A percentile compares a stretch with the other conserved stretches of the same genome.
phyloP scores from a whole-genome alignment of 2,329 filamentous ascomycete species.

The Colletotrichum sp. region DNA sequence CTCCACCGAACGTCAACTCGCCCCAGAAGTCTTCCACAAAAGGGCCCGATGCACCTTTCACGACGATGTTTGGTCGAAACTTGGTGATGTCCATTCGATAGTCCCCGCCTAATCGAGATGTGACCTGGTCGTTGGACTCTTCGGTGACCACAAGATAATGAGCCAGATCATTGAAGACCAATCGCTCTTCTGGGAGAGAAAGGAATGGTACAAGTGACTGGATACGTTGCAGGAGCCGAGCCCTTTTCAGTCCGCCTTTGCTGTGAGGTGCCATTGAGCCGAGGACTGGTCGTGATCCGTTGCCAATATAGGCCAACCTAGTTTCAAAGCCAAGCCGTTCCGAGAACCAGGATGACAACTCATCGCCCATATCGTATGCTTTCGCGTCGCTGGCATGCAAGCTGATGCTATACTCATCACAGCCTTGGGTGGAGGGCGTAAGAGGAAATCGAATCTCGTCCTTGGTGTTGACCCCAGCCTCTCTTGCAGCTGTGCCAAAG shows the following conservation, averaged over 20 bases:
- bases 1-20: not conserved
- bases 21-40: constrained; percentile 10
- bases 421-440: constrained; percentile 13
- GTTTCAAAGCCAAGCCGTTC: constrained; percentile 67
- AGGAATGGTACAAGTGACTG: constrained; percentile 38
- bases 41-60: not conserved
- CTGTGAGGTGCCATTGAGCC: constrained; percentile 54
- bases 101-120: not conserved
- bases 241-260: not conserved
- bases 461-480: not conserved
- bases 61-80: constrained; percentile 1
- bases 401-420: constrained; percentile 55
- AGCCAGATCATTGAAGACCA: constrained; percentile 77
- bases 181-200: constrained; percentile 38
- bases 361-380: constrained; percentile 67
- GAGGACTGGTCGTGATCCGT: constrained; percentile 64
- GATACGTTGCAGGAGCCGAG: not conserved
- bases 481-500: not conserved
- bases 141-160: constrained; percentile 76
- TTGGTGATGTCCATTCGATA: not conserved
- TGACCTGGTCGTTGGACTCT: constrained; percentile 68
- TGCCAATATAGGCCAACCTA: constrained; percentile 69
- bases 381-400: constrained; percentile 64
- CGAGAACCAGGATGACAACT: constrained; percentile 71
- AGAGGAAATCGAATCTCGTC: not conserved